phyloP scores from a whole-genome alignment of 306 rosid genomes.

The Arachis stenosperma region DNA sequence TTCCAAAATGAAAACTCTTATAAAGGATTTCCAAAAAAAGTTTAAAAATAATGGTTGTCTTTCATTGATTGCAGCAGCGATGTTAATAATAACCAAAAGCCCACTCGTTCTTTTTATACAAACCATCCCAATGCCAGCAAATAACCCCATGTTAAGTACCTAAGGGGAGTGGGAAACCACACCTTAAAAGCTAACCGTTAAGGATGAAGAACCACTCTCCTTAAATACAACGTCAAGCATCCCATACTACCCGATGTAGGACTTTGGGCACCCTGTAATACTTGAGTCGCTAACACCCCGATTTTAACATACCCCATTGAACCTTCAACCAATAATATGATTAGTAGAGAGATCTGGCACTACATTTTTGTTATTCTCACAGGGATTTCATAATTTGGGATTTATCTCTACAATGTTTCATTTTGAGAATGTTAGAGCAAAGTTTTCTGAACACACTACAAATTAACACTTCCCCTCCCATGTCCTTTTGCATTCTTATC shows the following conservation, averaged over 20 bases:
- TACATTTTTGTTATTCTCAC: constrained; percentile 8
- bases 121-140: constrained; percentile 1
- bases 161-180: not conserved
- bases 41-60: not conserved
- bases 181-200: no score
- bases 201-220: no score
- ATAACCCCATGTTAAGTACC: no score
- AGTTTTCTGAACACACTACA: constrained; percentile 22
- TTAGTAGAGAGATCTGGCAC: constrained; percentile 11
- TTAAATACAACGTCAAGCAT: no score
- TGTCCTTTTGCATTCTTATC: constrained; percentile 16
- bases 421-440: not conserved
- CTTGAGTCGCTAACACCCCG: no score
- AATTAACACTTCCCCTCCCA: constrained; percentile 13
- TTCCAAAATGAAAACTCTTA: constrained; percentile 17
- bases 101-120: not conserved
- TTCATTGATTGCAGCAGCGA: not conserved
- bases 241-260: no score
- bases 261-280: no score
- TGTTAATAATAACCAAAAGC: not conserved
- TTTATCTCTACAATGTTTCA: constrained; percentile 11
- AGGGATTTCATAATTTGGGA: constrained; percentile 8
- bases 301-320: not conserved
- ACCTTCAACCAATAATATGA: constrained; percentile 3
- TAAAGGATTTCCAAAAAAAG: not conserved